phyloP scores from a whole-genome alignment of 257 asterid genomes.

The Capsicum chinense region DNA sequence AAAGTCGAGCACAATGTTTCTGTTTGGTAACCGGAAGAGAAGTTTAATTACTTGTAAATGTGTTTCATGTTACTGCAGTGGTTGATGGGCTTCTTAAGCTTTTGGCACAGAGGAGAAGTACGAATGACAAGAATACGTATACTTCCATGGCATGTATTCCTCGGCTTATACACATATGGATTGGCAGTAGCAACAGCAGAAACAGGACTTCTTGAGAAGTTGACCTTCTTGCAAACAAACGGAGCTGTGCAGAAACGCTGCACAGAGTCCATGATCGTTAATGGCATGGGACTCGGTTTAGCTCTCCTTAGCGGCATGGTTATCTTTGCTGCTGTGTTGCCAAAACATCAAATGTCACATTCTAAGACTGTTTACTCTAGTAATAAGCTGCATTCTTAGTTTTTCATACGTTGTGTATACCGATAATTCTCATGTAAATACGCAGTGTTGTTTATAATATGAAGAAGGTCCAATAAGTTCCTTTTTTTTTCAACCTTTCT shows the following conservation, averaged over 20 bases:
- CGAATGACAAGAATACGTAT: conserved; percentile 56
- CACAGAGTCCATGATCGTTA: conserved; percentile 65
- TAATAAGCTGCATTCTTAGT: conserved; percentile 34
- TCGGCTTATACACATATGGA: conserved; percentile 83
- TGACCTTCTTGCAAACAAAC: conserved; percentile 68
- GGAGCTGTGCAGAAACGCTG: conserved; percentile 58
- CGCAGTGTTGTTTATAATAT: not conserved
- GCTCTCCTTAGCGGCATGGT: conserved; percentile 70
- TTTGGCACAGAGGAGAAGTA: conserved; percentile 80
- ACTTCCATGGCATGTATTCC: conserved; percentile 85
- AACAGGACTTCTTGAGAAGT: conserved; percentile 84
- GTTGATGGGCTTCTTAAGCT: conserved; percentile 73
- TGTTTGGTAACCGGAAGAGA: not conserved
- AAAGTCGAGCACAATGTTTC: not conserved
- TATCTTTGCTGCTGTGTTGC: conserved; percentile 64
- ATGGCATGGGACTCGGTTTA: conserved; percentile 76
- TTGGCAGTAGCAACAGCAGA: conserved; percentile 83
- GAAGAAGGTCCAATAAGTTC: conserved; percentile 16
- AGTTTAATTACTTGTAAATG: not conserved
- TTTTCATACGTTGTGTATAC: not conserved
- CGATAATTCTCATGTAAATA: conserved; percentile 17
- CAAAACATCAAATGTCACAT: conserved; percentile 49
- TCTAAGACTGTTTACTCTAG: conserved; percentile 42
- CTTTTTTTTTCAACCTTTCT: not conserved
- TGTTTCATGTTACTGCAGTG: conserved; percentile 58